Evolutionary conservation across 139 green algal species (phyloP), one percentile per base, ranked within the genome.

Genomic region (Edaphochlamys debaryana): DNA sequence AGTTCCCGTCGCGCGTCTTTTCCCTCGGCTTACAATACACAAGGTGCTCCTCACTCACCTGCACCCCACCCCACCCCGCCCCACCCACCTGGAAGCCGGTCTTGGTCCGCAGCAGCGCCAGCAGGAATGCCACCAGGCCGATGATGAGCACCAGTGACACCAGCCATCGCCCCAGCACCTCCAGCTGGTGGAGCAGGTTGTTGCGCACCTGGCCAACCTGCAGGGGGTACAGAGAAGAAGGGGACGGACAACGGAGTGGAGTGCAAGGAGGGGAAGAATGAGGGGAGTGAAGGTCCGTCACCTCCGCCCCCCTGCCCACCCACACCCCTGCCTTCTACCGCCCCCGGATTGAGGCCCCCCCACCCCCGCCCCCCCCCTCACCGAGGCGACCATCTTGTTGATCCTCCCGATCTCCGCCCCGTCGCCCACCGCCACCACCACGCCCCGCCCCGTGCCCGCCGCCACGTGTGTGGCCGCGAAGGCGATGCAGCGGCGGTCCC

Each of bases 271-370:
- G 52, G 29, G 9, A 27, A 20, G 4, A 27, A 62, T 15, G 32
- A 25, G 63, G 63, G 17, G 15, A 69, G 54, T 29, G 20, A 36
- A n/a, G 79, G 42, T 96, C 88, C 0, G 93, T 86, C n/a, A 94
- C 86, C 32, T 89, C 94, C 88, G 96, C 94, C 15, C 94, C 94
- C 2, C 93, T 97, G 58, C 96, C 83, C 63, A 90, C 92, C 7
- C 93, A 86, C 69, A 96, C 92, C 41, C 79, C 84, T 89, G 63
- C 58, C 77, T n/a, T n/a, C n/a, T n/a, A n/a, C n/a, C n/a, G n/a
- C n/a, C n/a, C n/a, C n/a, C n/a, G n/a, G n/a, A n/a, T n/a, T n/a
- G n/a, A n/a, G n/a, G n/a, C n/a, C n/a, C n/a, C n/a, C n/a, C n/a
- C 30, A 36, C 85, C 64, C 84, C 93, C 90, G 78, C 90, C 77